Evolutionary conservation across 768 basidiomycete species (phyloP), one percentile per base, ranked within the genome.

Genomic region (Mycena kentingensis): DNA sequence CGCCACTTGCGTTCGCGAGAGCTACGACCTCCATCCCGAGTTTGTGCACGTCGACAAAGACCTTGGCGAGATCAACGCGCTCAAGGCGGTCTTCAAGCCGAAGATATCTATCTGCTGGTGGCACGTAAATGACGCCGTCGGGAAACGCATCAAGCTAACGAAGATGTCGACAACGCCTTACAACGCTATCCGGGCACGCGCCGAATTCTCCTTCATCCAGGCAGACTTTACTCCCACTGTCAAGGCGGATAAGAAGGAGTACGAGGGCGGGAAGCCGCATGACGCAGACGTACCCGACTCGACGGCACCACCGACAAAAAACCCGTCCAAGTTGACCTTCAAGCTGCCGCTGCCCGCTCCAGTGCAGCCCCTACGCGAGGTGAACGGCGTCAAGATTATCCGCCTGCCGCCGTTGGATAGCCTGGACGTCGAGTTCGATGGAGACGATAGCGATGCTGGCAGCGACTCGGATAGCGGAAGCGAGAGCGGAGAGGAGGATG

Each of bases 61-160:
- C 31, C 55, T 61, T 53, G 60, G 49, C 15, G 59, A 60, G 27
- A 60, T 60, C 38, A 41, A 37, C 13, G 52, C 49, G 44, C 6
- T 42, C n/a, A 22, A 28, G 25, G 21, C n/a, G 12, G 48, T 57
- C 10, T 57, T 51, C 51, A 8, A 55, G 6, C 39, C 61, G 15
- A 62, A 62, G 41, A 52, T 57, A 5, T 54, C 56, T 46, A 37
- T 62, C n/a, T 62, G 61, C 28, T 57, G 35, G 51, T 62, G 58
- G 58, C 61, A 62, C 32, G 24, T 58, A 25, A 42, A 37, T 18
- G 11, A 38, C 3, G 57, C 53, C 1, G 50, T 61, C 8, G 16
- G 46, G 5, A 32, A 38, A 28, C 47, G 58, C 8, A 32, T 60
- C n/a, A 32, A 47, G 32, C 45, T 49, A 31, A 24, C 25, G n/a